A percentile compares a stretch with the other conserved stretches of the same genome.
phyloP scores from a whole-genome alignment of 1,284 basidiomycete genomes.

The Microbotryum saponariae region DNA sequence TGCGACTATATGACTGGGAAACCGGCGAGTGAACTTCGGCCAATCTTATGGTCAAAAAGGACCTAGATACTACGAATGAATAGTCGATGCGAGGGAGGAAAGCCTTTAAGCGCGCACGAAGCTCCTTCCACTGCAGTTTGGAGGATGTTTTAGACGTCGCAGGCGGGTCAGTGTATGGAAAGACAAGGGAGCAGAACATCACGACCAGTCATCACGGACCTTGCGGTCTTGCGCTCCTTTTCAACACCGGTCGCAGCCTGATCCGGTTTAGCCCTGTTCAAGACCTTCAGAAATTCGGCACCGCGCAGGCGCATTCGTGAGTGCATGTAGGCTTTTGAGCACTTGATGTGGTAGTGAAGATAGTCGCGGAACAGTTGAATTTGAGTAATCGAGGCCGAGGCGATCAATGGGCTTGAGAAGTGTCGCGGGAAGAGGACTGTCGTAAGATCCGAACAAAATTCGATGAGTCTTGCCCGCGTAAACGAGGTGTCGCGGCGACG shows the following conservation, averaged over 20 bases:
- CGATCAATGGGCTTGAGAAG: slow-evolving; percentile 67
- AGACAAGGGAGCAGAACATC: not conserved
- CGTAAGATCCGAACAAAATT: not conserved
- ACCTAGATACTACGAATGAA: too few relatives aligned
- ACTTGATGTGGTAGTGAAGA: slow-evolving; percentile 99
- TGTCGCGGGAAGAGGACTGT: slow-evolving; percentile 91
- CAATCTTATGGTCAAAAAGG: too few relatives aligned
- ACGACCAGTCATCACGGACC: not conserved
- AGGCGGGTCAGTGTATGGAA: not conserved
- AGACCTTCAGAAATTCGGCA: slow-evolving; percentile 91
- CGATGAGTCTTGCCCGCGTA: not conserved
- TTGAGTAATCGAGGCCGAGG: slow-evolving; percentile 81
- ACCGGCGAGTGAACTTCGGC: too few relatives aligned
- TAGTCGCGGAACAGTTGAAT: slow-evolving; percentile 98
- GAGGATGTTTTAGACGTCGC: not conserved
- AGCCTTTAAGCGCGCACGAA: slow-evolving; percentile 2
- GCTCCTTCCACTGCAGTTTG: slow-evolving; percentile 6
- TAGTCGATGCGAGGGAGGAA: too few relatives aligned
- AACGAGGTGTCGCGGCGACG: not conserved
- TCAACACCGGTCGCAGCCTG: slow-evolving; percentile 49
- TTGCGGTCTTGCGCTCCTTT: slow-evolving; percentile 85
- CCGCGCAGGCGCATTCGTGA: slow-evolving; percentile 92
- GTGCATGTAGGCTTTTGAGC: slow-evolving; percentile 99
- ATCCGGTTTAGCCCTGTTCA: slow-evolving; percentile 97
- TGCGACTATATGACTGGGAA: too few relatives aligned